These are phyloP conservation scores for Thielaviopsis euricoi DNA, from an alignment of 2,329 filamentous ascomycete species.

Conservation along the genomic window DNA sequence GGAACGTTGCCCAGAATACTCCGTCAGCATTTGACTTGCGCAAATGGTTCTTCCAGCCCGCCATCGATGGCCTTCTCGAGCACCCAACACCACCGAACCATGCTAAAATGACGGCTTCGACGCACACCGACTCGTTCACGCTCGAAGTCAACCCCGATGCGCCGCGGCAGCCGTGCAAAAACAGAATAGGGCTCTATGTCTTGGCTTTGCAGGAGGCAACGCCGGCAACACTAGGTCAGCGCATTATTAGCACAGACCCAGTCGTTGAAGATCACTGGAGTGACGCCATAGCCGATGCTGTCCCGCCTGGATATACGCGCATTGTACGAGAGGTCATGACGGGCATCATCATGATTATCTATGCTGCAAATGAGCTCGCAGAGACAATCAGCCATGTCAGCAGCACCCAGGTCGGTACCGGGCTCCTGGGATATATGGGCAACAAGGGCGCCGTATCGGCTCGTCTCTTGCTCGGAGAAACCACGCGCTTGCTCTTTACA, in stretches of 20 bases:
- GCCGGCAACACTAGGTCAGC: conserved; percentile 62
- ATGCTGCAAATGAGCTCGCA: conserved; percentile 62
- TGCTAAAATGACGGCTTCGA: neutral
- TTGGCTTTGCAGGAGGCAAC: conserved; percentile 86
- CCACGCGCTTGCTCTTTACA: conserved; percentile 74
- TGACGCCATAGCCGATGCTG: conserved; percentile 50
- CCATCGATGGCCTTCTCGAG: conserved; percentile 14
- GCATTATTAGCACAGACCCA: conserved; percentile 62
- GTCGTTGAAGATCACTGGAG: conserved; percentile 65
- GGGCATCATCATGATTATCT: conserved; percentile 69
- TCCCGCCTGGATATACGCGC: conserved; percentile 63
- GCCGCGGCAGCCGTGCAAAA: conserved; percentile 8
- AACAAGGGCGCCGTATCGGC: conserved; percentile 87
- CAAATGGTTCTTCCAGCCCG: conserved; percentile 61
- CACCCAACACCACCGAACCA: conserved; percentile 4
- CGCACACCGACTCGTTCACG: conserved; percentile 4
- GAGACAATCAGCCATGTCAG: conserved; percentile 67
- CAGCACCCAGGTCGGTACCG: conserved; percentile 71
- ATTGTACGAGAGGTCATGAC: conserved; percentile 73
- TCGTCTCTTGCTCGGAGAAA: conserved; percentile 73
- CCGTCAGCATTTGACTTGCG: conserved; percentile 78
- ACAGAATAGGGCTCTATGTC: conserved; percentile 62
- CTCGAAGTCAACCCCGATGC: conserved; percentile 7
- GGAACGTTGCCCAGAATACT: conserved; percentile 80
- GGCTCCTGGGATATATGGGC: conserved; percentile 80